Conservation (phyloP, 2,329 filamentous ascomycete genomes). For the Xylaria sp. region DNA sequence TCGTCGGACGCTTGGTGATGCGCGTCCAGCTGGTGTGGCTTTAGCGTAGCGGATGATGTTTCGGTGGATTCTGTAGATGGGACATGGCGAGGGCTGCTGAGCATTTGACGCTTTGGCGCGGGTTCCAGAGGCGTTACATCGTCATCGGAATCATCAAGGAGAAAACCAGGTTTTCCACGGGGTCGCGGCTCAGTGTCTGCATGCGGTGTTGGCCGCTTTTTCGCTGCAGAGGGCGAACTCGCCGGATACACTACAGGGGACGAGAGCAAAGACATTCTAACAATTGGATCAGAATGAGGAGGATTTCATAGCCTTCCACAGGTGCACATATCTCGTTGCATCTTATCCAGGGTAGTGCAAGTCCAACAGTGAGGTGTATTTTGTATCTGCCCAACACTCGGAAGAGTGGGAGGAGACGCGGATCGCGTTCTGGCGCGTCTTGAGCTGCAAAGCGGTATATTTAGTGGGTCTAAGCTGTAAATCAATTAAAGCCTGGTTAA, state of each 20-base stretch:
- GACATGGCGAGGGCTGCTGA: constrained; percentile 40
- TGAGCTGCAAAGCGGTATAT: neutral
- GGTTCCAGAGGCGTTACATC: constrained; percentile 44
- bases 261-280: constrained; percentile 63
- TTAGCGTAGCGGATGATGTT: constrained; percentile 35
- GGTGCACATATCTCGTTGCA: neutral
- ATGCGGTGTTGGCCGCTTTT: constrained; percentile 47
- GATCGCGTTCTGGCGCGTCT: constrained; percentile 27
- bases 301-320: neutral
- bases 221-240: constrained; percentile 50
- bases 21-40: constrained; percentile 18
- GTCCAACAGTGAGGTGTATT: neutral
- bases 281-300: constrained; percentile 19
- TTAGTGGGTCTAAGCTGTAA: constrained; percentile 4
- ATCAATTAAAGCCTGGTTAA: constrained; percentile 2
- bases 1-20: constrained; percentile 23
- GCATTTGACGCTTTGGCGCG: constrained; percentile 51
- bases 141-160: constrained; percentile 49
- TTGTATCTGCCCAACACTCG: constrained; percentile 12
- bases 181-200: constrained; percentile 42
- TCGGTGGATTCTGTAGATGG: constrained; percentile 29
- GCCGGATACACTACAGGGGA: constrained; percentile 63
- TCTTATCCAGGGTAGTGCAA: neutral
- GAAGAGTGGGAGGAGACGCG: constrained; percentile 22
- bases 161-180: constrained; percentile 50